Percentiles rank a stretch among this genome's conserved stretches.
These are phyloP conservation scores for Solanum ossicruentum DNA, from an alignment of 257 asterid species.

Conservation along the genomic window DNA sequence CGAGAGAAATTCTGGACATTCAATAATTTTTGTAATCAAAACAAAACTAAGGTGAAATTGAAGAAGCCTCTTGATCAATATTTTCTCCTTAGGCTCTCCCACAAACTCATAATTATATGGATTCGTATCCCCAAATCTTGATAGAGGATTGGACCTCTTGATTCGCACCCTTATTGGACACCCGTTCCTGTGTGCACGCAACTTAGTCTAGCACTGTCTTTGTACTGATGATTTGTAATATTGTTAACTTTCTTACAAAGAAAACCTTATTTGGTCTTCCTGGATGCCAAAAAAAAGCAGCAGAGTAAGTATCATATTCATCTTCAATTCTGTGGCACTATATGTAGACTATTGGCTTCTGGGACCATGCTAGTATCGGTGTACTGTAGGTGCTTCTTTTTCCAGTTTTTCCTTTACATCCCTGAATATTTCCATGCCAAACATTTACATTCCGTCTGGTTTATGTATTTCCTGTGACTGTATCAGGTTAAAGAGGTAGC, in stretches of 20 bases:
- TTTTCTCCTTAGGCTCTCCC: too few relatives aligned
- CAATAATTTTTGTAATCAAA: too few relatives aligned
- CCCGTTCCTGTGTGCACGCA: too few relatives aligned
- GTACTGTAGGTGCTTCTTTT: not conserved
- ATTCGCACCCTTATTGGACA: too few relatives aligned
- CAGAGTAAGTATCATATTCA: not conserved
- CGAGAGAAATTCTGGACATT: too few relatives aligned
- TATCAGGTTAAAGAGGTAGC: conserved; percentile 66
- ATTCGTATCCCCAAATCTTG: too few relatives aligned
- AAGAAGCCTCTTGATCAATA: too few relatives aligned
- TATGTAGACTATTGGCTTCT: not conserved
- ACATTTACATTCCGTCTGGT: not conserved
- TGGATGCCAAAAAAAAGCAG: not conserved
- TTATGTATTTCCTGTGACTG: not conserved
- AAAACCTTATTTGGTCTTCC: not conserved
- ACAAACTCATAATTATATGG: too few relatives aligned
- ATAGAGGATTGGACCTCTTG: too few relatives aligned
- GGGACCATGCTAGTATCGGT: not conserved
- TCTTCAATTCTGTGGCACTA: not conserved
- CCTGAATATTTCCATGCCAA: not conserved
- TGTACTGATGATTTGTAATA: not conserved
- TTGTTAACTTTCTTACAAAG: not conserved
- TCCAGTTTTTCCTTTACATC: not conserved
- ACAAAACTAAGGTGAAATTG: too few relatives aligned
- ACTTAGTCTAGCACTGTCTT: not conserved